A percentile compares a stretch with the other conserved stretches of the same genome.
These are phyloP conservation scores for Stenogyne calaminthoides DNA, from an alignment of 305 asterid genomes.

Conservation along the genomic window DNA sequence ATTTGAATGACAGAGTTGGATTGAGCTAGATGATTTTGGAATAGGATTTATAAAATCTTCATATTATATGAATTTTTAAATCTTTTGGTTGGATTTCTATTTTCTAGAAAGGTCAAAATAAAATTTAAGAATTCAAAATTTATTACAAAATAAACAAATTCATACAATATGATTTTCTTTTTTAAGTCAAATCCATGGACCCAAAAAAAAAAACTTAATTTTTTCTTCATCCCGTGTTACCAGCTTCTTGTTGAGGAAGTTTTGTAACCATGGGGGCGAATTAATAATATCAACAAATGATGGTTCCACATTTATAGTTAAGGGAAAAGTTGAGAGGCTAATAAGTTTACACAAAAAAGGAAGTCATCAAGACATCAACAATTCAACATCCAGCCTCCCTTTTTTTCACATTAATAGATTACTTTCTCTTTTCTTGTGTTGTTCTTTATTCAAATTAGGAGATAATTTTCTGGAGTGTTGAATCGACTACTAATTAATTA, in stretches of 20 bases:
- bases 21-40: not conserved
- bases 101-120: not conserved
- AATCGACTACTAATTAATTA: not conserved
- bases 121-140: not conserved
- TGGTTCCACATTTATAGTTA: not conserved
- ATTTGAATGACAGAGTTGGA: not conserved
- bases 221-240: too few species aligned
- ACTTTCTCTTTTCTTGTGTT: not conserved
- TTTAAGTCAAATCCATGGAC: not conserved
- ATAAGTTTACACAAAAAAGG: not conserved
- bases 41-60: not conserved
- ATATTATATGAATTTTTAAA: not conserved
- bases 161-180: not conserved
- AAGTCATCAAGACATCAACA: not conserved
- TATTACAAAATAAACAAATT: not conserved
- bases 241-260: not conserved
- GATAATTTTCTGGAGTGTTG: not conserved
- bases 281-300: not conserved
- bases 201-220: not conserved
- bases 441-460: not conserved
- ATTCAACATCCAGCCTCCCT: not conserved
- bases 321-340: not conserved
- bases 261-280: not conserved
- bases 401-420: not conserved
- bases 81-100: not conserved